phyloP scores from a whole-genome alignment of 2,329 filamentous ascomycete genomes.

The Aurifilum marmelostoma region DNA sequence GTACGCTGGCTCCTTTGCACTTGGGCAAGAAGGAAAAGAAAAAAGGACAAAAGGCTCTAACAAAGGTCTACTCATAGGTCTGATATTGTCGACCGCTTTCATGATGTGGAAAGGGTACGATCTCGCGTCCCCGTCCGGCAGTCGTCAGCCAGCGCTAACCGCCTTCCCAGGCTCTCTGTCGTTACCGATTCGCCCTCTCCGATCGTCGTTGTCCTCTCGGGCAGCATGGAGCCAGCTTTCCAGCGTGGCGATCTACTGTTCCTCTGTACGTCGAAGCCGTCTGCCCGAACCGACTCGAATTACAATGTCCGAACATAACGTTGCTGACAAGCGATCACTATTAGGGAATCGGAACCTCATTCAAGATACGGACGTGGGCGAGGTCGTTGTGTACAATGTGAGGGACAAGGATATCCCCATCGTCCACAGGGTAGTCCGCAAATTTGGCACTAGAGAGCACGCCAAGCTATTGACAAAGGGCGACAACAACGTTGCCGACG shows the following conservation, averaged over 20 bases:
- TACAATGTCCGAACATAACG: too few species aligned
- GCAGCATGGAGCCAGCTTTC: slow-evolving; percentile 84
- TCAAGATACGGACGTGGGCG: slow-evolving; percentile 58
- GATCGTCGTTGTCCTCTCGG: slow-evolving; percentile 82
- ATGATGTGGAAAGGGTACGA: slow-evolving; percentile 61
- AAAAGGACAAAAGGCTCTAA: not conserved
- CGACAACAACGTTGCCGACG: slow-evolving; percentile 93
- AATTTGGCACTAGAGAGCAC: slow-evolving; percentile 61
- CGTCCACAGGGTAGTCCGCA: slow-evolving; percentile 87
- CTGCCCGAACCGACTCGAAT: not conserved
- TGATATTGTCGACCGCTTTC: slow-evolving; percentile 88
- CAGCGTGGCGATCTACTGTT: slow-evolving; percentile 77
- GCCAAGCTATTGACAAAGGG: slow-evolving; percentile 92
- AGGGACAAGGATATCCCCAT: slow-evolving; percentile 96
- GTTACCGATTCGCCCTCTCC: slow-evolving; percentile 74
- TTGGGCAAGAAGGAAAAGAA: not conserved
- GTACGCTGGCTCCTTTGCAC: slow-evolving; percentile 16
- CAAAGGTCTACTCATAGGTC: slow-evolving; percentile 40
- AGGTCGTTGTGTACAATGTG: slow-evolving; percentile 75
- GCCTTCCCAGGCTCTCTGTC: slow-evolving; percentile 66
- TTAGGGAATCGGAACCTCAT: slow-evolving; percentile 64
- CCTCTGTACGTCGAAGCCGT: slow-evolving; percentile 53
- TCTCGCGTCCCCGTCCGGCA: not conserved
- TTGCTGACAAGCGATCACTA: slow-evolving; percentile 5
- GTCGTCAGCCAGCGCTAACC: slow-evolving; percentile 30